Evolutionary conservation across 768 basidiomycete genomes (phyloP).

Genomic region (Amyloporia xantha): DNA sequence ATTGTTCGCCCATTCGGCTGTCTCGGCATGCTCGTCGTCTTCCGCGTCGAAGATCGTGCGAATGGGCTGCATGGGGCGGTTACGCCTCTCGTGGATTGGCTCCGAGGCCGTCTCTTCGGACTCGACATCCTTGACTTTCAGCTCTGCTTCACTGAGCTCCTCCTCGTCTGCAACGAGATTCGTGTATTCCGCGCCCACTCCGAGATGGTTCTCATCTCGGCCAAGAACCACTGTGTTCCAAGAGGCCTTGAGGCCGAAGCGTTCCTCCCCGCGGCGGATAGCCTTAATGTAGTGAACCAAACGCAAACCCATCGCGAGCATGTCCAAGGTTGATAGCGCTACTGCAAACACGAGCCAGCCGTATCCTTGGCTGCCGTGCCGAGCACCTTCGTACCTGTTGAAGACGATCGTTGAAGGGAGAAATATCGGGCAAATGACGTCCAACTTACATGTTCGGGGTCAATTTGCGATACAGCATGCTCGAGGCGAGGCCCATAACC

Average conservation of each 20-base stretch:
- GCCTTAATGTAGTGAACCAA: conserved; percentile 39
- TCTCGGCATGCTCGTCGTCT: conserved; percentile 32
- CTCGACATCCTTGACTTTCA: conserved; percentile 25
- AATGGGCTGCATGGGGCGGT: conserved; percentile 19
- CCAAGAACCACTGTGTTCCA: conserved; percentile 55
- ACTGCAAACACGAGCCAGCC: conserved; percentile 40
- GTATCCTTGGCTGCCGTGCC: conserved; percentile 63
- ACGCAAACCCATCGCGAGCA: conserved; percentile 44
- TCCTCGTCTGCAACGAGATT: conserved; percentile 54
- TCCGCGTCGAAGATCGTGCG: conserved; percentile 15
- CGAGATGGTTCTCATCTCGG: conserved; percentile 26
- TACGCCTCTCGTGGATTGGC: conserved; percentile 13
- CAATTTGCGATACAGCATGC: conserved; percentile 65
- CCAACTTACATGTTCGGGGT: conserved; percentile 74
- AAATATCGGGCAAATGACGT: background rate
- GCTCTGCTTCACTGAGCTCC: conserved; percentile 43
- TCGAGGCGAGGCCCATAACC: conserved; percentile 58
- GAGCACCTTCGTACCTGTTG: conserved; percentile 57
- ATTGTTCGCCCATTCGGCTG: conserved; percentile 49
- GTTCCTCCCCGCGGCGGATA: conserved; percentile 29
- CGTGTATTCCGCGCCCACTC: conserved; percentile 43
- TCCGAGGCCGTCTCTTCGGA: conserved; percentile 5
- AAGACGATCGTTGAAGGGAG: background rate
- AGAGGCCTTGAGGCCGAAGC: conserved; percentile 41
- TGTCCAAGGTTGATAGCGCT: conserved; percentile 46